Evolutionary conservation across 805 yeast species (phyloP).

Genomic region (Kodamaea sagamina): DNA sequence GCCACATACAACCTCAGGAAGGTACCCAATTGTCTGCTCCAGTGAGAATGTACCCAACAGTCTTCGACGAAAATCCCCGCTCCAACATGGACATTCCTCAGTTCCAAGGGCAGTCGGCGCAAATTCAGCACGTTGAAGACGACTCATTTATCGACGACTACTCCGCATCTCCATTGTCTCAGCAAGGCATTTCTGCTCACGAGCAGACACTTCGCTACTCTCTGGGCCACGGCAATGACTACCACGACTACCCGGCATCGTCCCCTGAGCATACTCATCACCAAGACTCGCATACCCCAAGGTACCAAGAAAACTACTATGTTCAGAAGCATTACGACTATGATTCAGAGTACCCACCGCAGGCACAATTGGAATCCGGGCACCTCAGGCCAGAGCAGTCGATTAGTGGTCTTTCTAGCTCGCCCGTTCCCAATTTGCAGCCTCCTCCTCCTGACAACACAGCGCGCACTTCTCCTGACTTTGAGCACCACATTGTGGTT

Average conservation of each 20-base stretch:
- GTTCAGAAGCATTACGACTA: background rate
- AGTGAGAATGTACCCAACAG: background rate
- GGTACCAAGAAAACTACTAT: constrained; percentile 2
- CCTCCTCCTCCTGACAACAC: constrained; percentile 1
- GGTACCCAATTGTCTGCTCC: constrained; percentile 1
- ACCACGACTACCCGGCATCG: constrained; percentile 2
- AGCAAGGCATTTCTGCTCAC: background rate
- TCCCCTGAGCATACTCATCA: background rate
- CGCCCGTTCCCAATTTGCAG: background rate
- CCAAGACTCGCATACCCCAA: constrained; percentile 4
- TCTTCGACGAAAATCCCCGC: background rate
- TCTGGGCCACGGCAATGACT: background rate
- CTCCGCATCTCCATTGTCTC: constrained; percentile 1
- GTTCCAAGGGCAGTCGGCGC: background rate
- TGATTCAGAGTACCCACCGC: constrained; percentile 6
- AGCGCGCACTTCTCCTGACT: background rate
- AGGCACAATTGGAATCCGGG: background rate
- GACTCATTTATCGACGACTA: background rate
- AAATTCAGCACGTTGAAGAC: background rate
- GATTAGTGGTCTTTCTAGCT: background rate
- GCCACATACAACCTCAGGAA: background rate
- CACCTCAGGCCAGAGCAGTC: background rate
- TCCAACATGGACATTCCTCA: background rate
- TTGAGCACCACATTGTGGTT: background rate
- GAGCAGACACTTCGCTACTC: background rate